Evolutionary conservation across 345 rosid species (phyloP).

Genomic region (Gossypium ekmanianum): DNA sequence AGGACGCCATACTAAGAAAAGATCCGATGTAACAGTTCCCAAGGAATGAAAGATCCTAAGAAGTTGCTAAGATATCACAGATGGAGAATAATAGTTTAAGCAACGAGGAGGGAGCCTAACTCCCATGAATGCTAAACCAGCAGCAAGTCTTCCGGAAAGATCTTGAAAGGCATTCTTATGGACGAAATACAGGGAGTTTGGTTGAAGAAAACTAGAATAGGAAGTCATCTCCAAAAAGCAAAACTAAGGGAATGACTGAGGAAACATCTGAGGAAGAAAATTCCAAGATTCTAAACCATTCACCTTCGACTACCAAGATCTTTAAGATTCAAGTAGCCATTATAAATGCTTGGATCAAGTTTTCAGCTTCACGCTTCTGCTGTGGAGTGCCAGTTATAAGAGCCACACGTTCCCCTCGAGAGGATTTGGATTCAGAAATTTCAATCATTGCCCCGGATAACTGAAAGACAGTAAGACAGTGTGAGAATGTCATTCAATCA

Average conservation of each 20-base stretch:
- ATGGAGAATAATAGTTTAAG: conserved; percentile 26
- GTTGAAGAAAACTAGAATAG: conserved; percentile 34
- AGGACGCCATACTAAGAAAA: conserved; percentile 27
- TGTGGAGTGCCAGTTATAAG: conserved; percentile 82
- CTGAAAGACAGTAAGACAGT: conserved; percentile 42
- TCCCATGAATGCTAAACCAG: conserved; percentile 28
- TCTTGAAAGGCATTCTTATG: conserved; percentile 32
- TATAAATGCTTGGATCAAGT: conserved; percentile 94
- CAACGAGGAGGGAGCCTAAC: conserved; percentile 29
- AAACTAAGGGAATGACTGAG: conserved; percentile 39
- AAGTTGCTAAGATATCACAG: conserved; percentile 39
- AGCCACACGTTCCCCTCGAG: conserved; percentile 81
- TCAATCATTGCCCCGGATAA: conserved; percentile 97
- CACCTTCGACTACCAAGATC: conserved; percentile 34
- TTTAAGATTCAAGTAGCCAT: conserved; percentile 62
- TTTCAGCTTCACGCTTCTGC: conserved; percentile 89
- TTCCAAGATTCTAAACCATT: conserved; percentile 32
- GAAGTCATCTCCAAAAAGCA: conserved; percentile 25
- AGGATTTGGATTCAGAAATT: conserved; percentile 74
- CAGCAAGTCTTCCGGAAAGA: conserved; percentile 29
- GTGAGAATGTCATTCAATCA: conserved; percentile 13
- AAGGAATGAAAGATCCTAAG: conserved; percentile 52
- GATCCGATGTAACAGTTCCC: conserved; percentile 32
- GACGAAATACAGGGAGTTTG: conserved; percentile 33
- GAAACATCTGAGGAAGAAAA: conserved; percentile 24